A percentile compares a stretch with the other conserved stretches of the same genome.
phyloP scores from a whole-genome alignment of 2,329 filamentous ascomycete genomes.

The Fusarium udum region DNA sequence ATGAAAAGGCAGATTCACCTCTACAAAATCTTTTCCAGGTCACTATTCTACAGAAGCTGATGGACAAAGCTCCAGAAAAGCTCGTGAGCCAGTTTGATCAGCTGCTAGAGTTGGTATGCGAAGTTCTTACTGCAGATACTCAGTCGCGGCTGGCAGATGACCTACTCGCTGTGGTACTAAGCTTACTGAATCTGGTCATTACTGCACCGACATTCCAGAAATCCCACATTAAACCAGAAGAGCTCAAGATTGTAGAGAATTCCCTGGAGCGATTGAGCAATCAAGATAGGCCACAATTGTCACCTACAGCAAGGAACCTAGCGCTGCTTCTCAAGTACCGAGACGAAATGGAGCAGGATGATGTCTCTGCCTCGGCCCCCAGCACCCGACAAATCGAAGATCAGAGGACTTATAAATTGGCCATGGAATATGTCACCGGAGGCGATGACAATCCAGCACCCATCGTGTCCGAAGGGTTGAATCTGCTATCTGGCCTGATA shows the following conservation, averaged over 20 bases:
- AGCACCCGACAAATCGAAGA: constrained; percentile 65
- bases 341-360: constrained; percentile 60
- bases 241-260: constrained; percentile 58
- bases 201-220: constrained; percentile 66
- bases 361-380: constrained; percentile 50
- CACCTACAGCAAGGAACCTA: constrained; percentile 66
- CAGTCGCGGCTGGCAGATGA: constrained; percentile 57
- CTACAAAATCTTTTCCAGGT: constrained; percentile 64
- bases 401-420: constrained; percentile 68
- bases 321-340: constrained; percentile 65
- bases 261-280: constrained; percentile 57
- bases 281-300: constrained; percentile 53
- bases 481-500: constrained; percentile 68
- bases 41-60: constrained; percentile 71
- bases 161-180: constrained; percentile 63
- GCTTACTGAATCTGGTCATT: constrained; percentile 68
- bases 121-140: constrained; percentile 63
- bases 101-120: constrained; percentile 69
- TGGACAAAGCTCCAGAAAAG: constrained; percentile 69
- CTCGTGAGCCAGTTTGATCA: constrained; percentile 72
- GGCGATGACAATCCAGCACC: constrained; percentile 70
- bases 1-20: constrained; percentile 49
- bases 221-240: constrained; percentile 53
- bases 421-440: constrained; percentile 69
- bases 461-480: constrained; percentile 72